A percentile compares a stretch with the other conserved stretches of the same genome.
phyloP scores from a whole-genome alignment of 2,329 filamentous ascomycete species.

The Sporothrix phasma region DNA sequence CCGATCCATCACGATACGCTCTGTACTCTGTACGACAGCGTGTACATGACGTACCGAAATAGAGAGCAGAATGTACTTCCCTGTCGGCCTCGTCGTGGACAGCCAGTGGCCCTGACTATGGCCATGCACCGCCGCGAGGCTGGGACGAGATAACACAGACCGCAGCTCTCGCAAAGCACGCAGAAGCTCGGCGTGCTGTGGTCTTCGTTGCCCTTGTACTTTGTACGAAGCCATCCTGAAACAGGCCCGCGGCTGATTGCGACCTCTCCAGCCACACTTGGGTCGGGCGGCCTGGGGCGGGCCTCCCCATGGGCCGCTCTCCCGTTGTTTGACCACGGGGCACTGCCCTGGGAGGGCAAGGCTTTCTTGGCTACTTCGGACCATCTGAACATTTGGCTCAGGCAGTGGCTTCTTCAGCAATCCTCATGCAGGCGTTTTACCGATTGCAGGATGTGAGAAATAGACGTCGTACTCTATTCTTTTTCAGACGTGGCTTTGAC shows the following conservation, averaged over 20 bases:
- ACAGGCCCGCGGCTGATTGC: not conserved
- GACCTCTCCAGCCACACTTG: not conserved
- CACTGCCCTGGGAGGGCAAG: not conserved
- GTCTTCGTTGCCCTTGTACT: not conserved
- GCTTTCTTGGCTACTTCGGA: constrained; percentile 4
- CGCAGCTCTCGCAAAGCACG: too few relatives aligned
- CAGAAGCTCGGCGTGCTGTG: too few relatives aligned
- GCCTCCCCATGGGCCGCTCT: too few relatives aligned
- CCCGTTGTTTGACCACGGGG: not conserved
- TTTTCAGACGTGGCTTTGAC: too few relatives aligned
- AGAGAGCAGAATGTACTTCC: too few relatives aligned
- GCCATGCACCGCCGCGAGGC: not conserved
- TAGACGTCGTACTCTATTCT: too few relatives aligned
- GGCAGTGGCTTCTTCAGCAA: not conserved
- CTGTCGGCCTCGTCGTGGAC: not conserved
- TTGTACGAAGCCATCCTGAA: not conserved
- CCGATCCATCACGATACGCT: too few relatives aligned
- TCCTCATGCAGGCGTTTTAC: not conserved
- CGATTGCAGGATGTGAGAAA: too few relatives aligned
- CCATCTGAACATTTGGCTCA: not conserved
- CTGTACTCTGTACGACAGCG: too few relatives aligned
- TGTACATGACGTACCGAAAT: too few relatives aligned
- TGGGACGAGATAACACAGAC: not conserved
- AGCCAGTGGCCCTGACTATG: too few relatives aligned
- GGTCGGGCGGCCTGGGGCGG: not conserved